phyloP scores from a whole-genome alignment of 2,329 filamentous ascomycete species.

The Colletotrichum acutatum region DNA sequence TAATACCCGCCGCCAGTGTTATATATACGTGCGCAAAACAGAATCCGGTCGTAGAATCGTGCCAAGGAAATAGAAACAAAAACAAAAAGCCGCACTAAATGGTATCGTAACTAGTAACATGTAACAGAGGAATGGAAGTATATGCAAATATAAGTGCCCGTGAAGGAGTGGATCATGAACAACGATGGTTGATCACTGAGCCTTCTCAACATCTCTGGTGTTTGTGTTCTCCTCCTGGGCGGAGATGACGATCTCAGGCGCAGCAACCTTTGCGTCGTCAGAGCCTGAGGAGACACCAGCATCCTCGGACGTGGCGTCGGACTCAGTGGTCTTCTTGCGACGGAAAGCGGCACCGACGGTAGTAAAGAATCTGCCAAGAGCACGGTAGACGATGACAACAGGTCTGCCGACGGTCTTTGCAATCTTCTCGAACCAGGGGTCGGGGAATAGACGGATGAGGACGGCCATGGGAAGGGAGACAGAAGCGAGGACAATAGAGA shows the following conservation, averaged over 20 bases:
- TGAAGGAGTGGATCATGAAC: background rate
- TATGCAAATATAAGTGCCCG: background rate
- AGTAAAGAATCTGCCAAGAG: conserved; percentile 41
- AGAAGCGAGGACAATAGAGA: conserved; percentile 60
- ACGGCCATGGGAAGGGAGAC: conserved; percentile 62
- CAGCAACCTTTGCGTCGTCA: conserved; percentile 13
- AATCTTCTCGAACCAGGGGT: conserved; percentile 81
- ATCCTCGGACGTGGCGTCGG: conserved; percentile 11
- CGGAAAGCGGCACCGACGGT: conserved; percentile 20
- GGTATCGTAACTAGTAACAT: conserved; percentile 20
- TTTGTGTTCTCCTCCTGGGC: conserved; percentile 10
- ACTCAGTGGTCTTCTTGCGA: conserved; percentile 15
- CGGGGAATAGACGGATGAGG: conserved; percentile 61
- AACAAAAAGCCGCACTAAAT: conserved; percentile 10
- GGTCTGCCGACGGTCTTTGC: conserved; percentile 99
- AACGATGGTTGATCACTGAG: background rate
- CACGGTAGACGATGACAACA: conserved; percentile 84
- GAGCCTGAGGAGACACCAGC: background rate
- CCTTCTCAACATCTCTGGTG: conserved; percentile 25
- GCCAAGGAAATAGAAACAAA: background rate
- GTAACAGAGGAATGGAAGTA: background rate
- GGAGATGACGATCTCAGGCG: conserved; percentile 27
- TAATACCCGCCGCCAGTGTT: background rate
- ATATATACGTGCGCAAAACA: background rate
- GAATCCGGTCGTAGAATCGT: conserved; percentile 27